These are phyloP conservation scores for Diatrype stigma DNA, from an alignment of 2,329 filamentous ascomycete genomes.

Conservation along the genomic window DNA sequence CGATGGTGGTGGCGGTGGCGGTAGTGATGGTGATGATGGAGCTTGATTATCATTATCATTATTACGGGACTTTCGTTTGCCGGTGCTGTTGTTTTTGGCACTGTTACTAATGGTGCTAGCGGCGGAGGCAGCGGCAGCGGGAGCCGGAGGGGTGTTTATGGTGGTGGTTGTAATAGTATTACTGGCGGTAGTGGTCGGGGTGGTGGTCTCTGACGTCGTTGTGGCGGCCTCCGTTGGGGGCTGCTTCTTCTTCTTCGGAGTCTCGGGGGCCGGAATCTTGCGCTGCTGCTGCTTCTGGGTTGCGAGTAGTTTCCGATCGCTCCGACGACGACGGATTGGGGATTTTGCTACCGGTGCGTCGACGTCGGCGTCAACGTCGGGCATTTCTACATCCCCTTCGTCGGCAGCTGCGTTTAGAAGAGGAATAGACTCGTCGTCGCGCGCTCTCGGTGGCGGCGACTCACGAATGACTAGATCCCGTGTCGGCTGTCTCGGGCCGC, in stretches of 20 bases:
- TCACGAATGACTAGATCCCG: background rate
- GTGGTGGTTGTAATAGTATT: background rate
- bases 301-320: no score
- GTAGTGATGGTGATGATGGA: background rate
- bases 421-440: no score
- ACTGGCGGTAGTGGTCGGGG: background rate
- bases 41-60: no score
- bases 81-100: no score
- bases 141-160: no score
- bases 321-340: background rate
- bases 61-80: no score
- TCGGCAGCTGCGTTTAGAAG: background rate
- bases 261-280: background rate
- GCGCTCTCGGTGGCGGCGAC: background rate
- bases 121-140: no score
- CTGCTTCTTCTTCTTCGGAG: background rate
- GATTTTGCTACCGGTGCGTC: background rate
- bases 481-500: background rate
- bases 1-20: background rate
- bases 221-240: background rate
- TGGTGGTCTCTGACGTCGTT: background rate
- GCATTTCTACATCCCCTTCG: no score
- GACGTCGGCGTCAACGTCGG: no score
- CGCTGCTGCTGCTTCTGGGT: background rate
- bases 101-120: background rate